Conservation (phyloP, 2,329 filamentous ascomycete species). For the Balansia obtecta region DNA sequence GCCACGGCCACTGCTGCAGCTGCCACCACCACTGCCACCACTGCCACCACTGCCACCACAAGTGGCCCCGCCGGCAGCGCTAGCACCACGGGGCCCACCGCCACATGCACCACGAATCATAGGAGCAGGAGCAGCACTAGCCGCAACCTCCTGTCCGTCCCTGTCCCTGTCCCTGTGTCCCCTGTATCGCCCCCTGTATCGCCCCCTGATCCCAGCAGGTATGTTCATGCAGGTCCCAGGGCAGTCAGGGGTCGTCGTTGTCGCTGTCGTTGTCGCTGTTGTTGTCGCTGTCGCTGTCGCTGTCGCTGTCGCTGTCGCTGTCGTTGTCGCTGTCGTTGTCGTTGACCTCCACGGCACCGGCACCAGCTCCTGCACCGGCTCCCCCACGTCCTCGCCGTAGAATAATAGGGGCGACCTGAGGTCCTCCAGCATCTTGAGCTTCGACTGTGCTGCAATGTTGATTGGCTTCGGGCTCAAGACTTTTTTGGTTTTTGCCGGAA, state of each 20-base stretch:
- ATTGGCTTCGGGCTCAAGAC: slow-evolving; percentile 6
- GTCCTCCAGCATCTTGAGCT: slow-evolving; percentile 4
- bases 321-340: neutral
- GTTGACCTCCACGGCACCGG: slow-evolving; percentile 1
- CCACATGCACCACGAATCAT: too few relatives aligned
- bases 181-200: too few relatives aligned
- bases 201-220: neutral
- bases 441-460: slow-evolving; percentile 6
- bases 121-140: too few relatives aligned
- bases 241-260: neutral
- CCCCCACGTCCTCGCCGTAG: neutral
- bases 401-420: slow-evolving; percentile 3
- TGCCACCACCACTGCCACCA: neutral
- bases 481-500: neutral
- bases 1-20: neutral
- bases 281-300: too few relatives aligned
- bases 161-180: too few relatives aligned
- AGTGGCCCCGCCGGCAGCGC: too few relatives aligned
- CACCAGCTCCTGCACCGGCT: too few relatives aligned
- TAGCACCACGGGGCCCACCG: too few relatives aligned
- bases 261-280: too few relatives aligned
- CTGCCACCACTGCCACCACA: neutral
- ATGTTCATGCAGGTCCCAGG: slow-evolving; percentile 1
- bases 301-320: too few relatives aligned
- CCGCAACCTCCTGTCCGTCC: too few relatives aligned